Conservation (phyloP, 176 grass and related monocot species). For the Triticum monococcum region DNA sequence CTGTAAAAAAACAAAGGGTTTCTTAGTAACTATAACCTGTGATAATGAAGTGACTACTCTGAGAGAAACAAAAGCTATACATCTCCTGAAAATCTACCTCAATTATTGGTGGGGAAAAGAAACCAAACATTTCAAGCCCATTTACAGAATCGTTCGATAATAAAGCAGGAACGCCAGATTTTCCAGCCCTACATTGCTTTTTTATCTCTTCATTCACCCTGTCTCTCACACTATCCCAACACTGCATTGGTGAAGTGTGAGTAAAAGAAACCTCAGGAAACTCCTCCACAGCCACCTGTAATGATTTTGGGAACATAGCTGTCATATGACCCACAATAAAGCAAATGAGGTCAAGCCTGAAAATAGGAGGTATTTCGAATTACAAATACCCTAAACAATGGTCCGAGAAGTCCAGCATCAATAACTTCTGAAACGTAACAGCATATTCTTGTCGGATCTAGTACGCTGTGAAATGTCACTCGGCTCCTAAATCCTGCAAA, state of each 20-base stretch:
- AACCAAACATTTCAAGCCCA: constrained; percentile 89
- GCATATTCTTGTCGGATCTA: constrained; percentile 62
- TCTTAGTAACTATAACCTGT: constrained; percentile 2
- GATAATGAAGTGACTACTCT: not conserved
- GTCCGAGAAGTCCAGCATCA: constrained; percentile 67
- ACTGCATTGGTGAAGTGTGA: constrained; percentile 48
- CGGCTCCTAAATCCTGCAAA: constrained; percentile 79
- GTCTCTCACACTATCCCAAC: constrained; percentile 57
- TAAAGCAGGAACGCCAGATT: no score
- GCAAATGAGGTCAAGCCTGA: not conserved
- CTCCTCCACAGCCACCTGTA: constrained; percentile 56
- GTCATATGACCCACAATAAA: constrained; percentile 19
- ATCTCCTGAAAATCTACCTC: constrained; percentile 41
- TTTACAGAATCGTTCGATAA: constrained; percentile 33
- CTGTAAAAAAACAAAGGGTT: constrained; percentile 35
- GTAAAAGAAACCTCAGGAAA: constrained; percentile 58
- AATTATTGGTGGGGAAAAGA: constrained; percentile 57
- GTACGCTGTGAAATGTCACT: constrained; percentile 56
- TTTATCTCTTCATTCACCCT: constrained; percentile 63
- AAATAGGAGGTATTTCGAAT: constrained; percentile 8
- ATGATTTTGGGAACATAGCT: constrained; percentile 11
- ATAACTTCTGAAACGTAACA: constrained; percentile 81
- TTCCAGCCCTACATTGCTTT: not conserved
- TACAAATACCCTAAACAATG: constrained; percentile 68
- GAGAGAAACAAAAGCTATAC: not conserved